These are phyloP conservation scores for Aspergillus bertholletiae DNA, from an alignment of 495 filamentous ascomycete species.

Conservation along the genomic window DNA sequence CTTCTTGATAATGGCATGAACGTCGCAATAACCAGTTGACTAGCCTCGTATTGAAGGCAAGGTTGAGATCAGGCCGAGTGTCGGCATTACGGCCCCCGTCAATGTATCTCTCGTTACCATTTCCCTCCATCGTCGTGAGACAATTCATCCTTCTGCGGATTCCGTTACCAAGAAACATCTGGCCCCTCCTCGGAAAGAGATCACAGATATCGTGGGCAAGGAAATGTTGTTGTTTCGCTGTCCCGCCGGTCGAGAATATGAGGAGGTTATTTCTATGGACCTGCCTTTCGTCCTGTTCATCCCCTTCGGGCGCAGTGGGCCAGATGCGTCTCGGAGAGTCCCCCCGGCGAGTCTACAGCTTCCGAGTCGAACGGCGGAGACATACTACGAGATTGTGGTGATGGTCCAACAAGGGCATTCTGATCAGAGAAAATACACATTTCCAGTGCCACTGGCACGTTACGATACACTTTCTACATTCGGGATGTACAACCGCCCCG, in stretches of 20 bases:
- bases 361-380: conserved; percentile 88
- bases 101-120: conserved; percentile 91
- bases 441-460: conserved; percentile 84
- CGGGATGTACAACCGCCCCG: conserved; percentile 98
- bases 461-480: conserved; percentile 98
- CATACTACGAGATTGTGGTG: conserved; percentile 94
- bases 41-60: conserved; percentile 96
- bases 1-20: not conserved
- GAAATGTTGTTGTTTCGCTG: conserved; percentile 92
- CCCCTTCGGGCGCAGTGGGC: conserved; percentile 84
- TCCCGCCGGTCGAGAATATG: conserved; percentile 73
- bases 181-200: conserved; percentile 87
- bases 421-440: conserved; percentile 83
- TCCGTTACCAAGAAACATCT: conserved; percentile 89
- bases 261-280: conserved; percentile 94
- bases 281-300: conserved; percentile 96
- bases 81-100: conserved; percentile 82
- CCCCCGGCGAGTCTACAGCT: conserved; percentile 91
- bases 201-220: conserved; percentile 88
- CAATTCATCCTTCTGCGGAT: conserved; percentile 93
- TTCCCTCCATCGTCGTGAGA: conserved; percentile 87
- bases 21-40: conserved; percentile 2
- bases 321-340: conserved; percentile 82
- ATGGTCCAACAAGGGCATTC: conserved; percentile 86
- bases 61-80: conserved; percentile 88